phyloP scores from a whole-genome alignment of 2,329 filamentous ascomycete genomes.

The Aspergillus versicolor region DNA sequence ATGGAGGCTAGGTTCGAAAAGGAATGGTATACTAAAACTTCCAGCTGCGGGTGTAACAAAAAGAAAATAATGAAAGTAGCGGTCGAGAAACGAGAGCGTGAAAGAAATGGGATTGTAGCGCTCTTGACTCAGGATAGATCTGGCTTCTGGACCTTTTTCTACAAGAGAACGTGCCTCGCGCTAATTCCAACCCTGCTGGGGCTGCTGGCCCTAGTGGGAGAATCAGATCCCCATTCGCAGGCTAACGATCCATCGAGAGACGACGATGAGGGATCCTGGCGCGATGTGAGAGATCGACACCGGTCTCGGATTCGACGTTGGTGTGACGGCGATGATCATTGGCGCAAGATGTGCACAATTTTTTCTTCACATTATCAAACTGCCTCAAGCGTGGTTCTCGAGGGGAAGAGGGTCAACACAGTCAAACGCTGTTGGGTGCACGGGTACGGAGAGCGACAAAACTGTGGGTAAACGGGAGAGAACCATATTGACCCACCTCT shows the following conservation, averaged over 20 bases:
- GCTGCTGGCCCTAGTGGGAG: slow-evolving; percentile 13
- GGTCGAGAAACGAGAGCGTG: slow-evolving; percentile 10
- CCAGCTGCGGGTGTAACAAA: slow-evolving; percentile 20
- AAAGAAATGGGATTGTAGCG: slow-evolving; percentile 9
- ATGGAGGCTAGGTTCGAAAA: slow-evolving; percentile 8
- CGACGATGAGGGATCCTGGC: slow-evolving; percentile 22
- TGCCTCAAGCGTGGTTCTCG: background rate
- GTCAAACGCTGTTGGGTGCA: background rate
- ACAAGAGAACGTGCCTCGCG: slow-evolving; percentile 17
- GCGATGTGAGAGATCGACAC: slow-evolving; percentile 26
- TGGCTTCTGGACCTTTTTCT: slow-evolving; percentile 26
- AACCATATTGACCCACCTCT: slow-evolving; percentile 10
- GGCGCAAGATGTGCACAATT: slow-evolving; percentile 19
- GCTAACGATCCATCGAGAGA: slow-evolving; percentile 20
- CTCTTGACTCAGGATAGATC: slow-evolving; percentile 15
- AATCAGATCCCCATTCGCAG: slow-evolving; percentile 18
- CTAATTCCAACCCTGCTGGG: slow-evolving; percentile 17
- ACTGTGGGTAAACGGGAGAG: slow-evolving; percentile 10
- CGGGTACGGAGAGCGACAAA: background rate
- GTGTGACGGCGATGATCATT: slow-evolving; percentile 26
- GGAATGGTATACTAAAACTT: slow-evolving; percentile 7
- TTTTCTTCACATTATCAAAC: slow-evolving; percentile 18
- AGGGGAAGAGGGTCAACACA: slow-evolving; percentile 1
- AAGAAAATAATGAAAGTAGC: slow-evolving; percentile 11
- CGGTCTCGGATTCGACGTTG: slow-evolving; percentile 19